These are phyloP conservation scores for Barnettozyma botsteinii DNA, from an alignment of 805 yeast species.

Conservation along the genomic window DNA sequence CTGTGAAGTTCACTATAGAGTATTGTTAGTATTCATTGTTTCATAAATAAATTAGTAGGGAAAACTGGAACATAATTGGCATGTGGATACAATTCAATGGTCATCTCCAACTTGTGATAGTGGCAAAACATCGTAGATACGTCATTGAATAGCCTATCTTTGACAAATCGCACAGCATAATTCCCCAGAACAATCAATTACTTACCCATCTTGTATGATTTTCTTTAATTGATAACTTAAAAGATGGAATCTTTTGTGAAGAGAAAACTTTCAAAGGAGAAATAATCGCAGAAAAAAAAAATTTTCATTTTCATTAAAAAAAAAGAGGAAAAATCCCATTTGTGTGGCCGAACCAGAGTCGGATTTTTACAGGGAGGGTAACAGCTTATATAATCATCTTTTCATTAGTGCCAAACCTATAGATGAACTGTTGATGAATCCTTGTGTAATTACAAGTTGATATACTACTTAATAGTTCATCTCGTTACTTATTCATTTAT, in stretches of 20 bases:
- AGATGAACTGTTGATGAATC: neutral
- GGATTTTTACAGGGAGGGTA: neutral
- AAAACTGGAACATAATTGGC: no score
- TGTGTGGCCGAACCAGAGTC: slow-evolving; percentile 5
- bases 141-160: no score
- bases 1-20: slow-evolving; percentile 48
- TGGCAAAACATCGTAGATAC: neutral
- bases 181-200: slow-evolving; percentile 2
- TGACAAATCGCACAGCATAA: no score
- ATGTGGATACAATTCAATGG: no score
- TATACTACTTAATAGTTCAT: no score
- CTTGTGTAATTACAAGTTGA: neutral
- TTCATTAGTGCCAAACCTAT: no score
- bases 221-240: slow-evolving; percentile 12
- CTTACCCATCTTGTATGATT: slow-evolving; percentile 27
- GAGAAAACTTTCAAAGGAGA: slow-evolving; percentile 8
- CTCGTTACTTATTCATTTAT: no score
- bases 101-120: slow-evolving; percentile 3
- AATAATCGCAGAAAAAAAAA: slow-evolving; percentile 12
- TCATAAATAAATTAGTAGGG: neutral
- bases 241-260: slow-evolving; percentile 9
- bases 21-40: slow-evolving; percentile 19
- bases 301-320: neutral
- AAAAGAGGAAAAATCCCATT: neutral
- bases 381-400: no score